A percentile compares a stretch with the other conserved stretches of the same genome.
Evolutionary conservation across 495 filamentous ascomycete species (phyloP).

Genomic region (Hypoxylon trugodes): DNA sequence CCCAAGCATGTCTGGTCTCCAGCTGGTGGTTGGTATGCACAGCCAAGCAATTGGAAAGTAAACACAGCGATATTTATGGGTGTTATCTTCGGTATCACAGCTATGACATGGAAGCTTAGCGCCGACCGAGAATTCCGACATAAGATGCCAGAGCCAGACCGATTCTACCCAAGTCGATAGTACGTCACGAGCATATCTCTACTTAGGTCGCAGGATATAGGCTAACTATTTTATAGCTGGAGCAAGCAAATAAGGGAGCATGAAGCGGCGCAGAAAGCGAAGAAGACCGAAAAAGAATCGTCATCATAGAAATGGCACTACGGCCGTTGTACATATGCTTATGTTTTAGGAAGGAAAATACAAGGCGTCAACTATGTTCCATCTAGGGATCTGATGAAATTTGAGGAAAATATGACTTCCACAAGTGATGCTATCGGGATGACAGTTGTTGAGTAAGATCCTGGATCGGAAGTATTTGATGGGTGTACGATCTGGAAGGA

Average conservation of each 20-base stretch:
- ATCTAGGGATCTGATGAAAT: no score
- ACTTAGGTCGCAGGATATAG: not conserved
- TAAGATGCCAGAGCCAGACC: constrained; percentile 83
- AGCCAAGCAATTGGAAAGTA: constrained; percentile 90
- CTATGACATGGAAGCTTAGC: constrained; percentile 78
- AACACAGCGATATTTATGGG: constrained; percentile 88
- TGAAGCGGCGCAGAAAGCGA: constrained; percentile 72
- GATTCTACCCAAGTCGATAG: constrained; percentile 97
- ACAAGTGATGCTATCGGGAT: no score
- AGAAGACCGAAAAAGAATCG: constrained; percentile 39
- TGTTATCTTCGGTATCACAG: constrained; percentile 77
- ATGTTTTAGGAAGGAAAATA: constrained; percentile 28
- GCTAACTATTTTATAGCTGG: constrained; percentile 68
- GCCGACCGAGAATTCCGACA: constrained; percentile 81
- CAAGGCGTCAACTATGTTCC: constrained; percentile 3
- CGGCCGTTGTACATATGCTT: constrained; percentile 47
- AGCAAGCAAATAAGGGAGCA: constrained; percentile 90
- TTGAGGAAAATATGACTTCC: no score
- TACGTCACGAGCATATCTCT: constrained; percentile 57
- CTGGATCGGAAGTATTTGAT: no score
- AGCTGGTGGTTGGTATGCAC: constrained; percentile 95
- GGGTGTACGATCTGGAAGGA: no score
- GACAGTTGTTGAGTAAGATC: no score
- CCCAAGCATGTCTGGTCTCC: constrained; percentile 99
- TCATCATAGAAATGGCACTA: constrained; percentile 29